Evolutionary conservation across 1,284 basidiomycete genomes (phyloP).

Genomic region (Ustilago crameri): DNA sequence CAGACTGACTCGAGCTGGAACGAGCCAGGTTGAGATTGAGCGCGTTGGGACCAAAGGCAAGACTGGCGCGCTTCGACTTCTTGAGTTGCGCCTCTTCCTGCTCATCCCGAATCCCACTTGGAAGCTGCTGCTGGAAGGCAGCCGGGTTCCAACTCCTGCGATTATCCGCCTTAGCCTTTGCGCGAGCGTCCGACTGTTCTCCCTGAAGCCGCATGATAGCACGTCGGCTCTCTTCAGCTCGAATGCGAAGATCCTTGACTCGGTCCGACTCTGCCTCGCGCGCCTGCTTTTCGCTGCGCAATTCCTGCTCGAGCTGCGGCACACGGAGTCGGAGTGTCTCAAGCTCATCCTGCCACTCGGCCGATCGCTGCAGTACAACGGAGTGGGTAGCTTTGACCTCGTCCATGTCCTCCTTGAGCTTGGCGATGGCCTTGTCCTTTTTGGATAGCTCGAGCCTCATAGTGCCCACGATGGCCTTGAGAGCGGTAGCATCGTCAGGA

Average conservation of each 20-base stretch:
- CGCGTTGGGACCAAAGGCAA: constrained; percentile 58
- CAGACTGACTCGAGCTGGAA: constrained; percentile 13
- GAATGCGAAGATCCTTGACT: constrained; percentile 61
- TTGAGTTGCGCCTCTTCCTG: constrained; percentile 49
- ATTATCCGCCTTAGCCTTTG: constrained; percentile 53
- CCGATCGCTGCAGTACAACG: constrained; percentile 49
- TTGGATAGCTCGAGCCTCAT: constrained; percentile 48
- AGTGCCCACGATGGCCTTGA: constrained; percentile 53
- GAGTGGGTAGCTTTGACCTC: constrained; percentile 51
- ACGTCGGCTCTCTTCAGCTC: constrained; percentile 60
- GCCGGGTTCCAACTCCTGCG: constrained; percentile 47
- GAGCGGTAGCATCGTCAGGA: constrained; percentile 41
- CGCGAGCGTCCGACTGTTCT: constrained; percentile 49
- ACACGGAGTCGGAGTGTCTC: constrained; percentile 43
- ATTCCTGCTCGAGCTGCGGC: constrained; percentile 28
- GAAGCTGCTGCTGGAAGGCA: constrained; percentile 17
- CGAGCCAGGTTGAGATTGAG: constrained; percentile 27
- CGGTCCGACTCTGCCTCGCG: constrained; percentile 57
- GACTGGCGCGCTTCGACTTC: constrained; percentile 55
- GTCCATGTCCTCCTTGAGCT: constrained; percentile 47
- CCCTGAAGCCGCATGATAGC: constrained; percentile 64
- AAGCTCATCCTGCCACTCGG: constrained; percentile 60
- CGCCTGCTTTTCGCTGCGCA: constrained; percentile 38
- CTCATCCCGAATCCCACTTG: constrained; percentile 32
- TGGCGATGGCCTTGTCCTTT: constrained; percentile 27